Conservation (phyloP, 345 rosid species). For the Jatropha curcas region DNA sequence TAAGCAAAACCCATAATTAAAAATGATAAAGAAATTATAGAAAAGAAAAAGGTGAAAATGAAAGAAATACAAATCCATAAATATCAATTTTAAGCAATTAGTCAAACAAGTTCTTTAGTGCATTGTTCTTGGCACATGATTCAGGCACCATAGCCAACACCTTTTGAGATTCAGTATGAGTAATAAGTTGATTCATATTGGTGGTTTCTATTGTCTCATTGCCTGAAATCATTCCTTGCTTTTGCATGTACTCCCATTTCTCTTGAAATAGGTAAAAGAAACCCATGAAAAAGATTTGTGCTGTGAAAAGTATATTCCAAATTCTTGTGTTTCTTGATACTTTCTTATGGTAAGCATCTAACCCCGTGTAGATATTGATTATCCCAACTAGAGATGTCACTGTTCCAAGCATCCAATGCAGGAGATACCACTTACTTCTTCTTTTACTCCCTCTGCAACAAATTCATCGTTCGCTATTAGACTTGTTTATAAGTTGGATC, state of each 20-base stretch:
- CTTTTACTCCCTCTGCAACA: conserved; percentile 70
- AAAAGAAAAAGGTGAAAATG: too few species aligned
- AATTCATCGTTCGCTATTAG: too few species aligned
- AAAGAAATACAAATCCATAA: too few species aligned
- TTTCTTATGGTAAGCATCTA: conserved; percentile 62
- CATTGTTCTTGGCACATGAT: conserved; percentile 62
- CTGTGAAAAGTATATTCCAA: conserved; percentile 79
- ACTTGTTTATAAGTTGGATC: too few species aligned
- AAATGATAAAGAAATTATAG: not conserved
- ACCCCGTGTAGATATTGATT: conserved; percentile 79
- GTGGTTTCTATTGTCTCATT: conserved; percentile 8
- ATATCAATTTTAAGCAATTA: conserved; percentile 11
- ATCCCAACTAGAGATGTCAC: conserved; percentile 54
- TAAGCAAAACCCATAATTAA: not conserved
- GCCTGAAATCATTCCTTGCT: conserved; percentile 46
- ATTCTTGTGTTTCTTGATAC: conserved; percentile 46
- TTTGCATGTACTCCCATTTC: conserved; percentile 73
- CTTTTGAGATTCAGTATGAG: conserved; percentile 10
- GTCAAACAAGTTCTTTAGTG: conserved; percentile 72
- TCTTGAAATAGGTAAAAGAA: conserved; percentile 80
- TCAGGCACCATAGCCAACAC: conserved; percentile 36
- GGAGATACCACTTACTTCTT: conserved; percentile 67
- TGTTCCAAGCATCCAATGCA: conserved; percentile 88
- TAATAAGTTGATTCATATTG: not conserved
- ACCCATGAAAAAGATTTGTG: conserved; percentile 56